These are phyloP conservation scores for Cercospora zeina DNA, from an alignment of 2,329 filamentous ascomycete species.

Conservation along the genomic window DNA sequence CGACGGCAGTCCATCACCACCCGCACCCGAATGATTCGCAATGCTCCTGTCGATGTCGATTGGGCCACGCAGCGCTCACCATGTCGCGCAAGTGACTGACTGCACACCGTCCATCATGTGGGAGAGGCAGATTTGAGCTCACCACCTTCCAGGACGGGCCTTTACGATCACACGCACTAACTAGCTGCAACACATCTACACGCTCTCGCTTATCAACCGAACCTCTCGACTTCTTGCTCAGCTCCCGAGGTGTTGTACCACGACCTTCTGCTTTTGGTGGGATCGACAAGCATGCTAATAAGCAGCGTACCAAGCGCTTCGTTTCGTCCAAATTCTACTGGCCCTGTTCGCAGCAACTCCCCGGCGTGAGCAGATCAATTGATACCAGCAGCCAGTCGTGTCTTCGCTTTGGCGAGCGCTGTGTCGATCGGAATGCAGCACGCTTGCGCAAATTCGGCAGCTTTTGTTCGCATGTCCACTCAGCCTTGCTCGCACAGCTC, in stretches of 20 bases:
- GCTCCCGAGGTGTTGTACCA: not conserved
- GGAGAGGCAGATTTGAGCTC: not conserved
- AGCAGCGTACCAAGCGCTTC: conserved; percentile 3
- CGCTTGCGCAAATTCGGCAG: conserved; percentile 15
- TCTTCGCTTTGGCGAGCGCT: not conserved
- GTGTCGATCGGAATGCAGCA: conserved; percentile 1
- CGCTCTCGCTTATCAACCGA: not conserved
- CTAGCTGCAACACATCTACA: not conserved
- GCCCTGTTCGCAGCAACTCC: not conserved
- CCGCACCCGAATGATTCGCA: too few relatives aligned
- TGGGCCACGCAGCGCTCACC: too few relatives aligned
- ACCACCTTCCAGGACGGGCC: conserved; percentile 1
- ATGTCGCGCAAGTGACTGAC: too few relatives aligned
- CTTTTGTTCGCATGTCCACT: not conserved
- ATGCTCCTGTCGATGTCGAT: too few relatives aligned
- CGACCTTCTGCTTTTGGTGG: conserved; percentile 2
- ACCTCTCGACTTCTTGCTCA: not conserved
- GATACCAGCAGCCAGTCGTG: not conserved
- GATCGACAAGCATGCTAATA: conserved; percentile 13
- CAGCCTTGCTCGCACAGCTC: conserved; percentile 6
- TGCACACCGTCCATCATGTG: too few relatives aligned
- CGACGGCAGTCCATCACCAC: not conserved
- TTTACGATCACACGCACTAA: not conserved
- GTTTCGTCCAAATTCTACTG: not conserved
- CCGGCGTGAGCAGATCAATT: not conserved